A percentile compares a stretch with the other conserved stretches of the same genome.
Evolutionary conservation across 495 filamentous ascomycete genomes (phyloP).

Genomic region (Lasiosphaeria ovina): DNA sequence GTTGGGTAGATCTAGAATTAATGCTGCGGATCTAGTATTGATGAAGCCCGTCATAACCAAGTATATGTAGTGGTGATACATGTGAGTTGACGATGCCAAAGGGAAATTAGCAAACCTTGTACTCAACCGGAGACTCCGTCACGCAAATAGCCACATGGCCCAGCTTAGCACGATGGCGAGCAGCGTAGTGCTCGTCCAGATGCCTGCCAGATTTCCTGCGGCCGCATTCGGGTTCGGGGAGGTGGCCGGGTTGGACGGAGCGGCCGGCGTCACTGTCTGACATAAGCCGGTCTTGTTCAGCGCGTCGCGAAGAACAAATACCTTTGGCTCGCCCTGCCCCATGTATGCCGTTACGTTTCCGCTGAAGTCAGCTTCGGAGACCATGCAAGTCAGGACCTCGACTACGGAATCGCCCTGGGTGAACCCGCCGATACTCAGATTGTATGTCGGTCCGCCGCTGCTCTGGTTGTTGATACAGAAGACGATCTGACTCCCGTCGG

Average conservation of each 20-base stretch:
- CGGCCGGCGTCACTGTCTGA: constrained; percentile 9
- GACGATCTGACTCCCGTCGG: constrained; percentile 49
- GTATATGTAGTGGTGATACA: too few species aligned
- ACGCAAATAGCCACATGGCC: not conserved
- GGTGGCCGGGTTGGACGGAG: not conserved
- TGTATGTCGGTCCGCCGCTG: constrained; percentile 25
- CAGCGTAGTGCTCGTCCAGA: not conserved
- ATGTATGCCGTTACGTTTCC: constrained; percentile 26
- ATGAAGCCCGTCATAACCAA: too few species aligned
- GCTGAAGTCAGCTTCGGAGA: constrained; percentile 16
- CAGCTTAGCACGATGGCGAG: not conserved
- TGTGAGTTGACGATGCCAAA: too few species aligned
- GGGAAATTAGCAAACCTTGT: too few species aligned
- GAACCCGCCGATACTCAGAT: constrained; percentile 26
- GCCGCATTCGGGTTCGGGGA: not conserved
- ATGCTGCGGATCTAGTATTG: too few species aligned
- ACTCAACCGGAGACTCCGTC: not conserved
- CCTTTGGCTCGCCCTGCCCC: constrained; percentile 27
- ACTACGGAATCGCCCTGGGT: constrained; percentile 24
- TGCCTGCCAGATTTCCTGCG: not conserved
- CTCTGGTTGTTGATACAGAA: constrained; percentile 35
- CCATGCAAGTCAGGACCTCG: constrained; percentile 28
- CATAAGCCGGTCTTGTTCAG: constrained; percentile 28
- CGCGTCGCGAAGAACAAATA: constrained; percentile 15
- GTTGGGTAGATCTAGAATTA: too few species aligned